Conservation (phyloP, 2,329 filamentous ascomycete species). For the Teratosphaeria pseudoeucalypti region DNA sequence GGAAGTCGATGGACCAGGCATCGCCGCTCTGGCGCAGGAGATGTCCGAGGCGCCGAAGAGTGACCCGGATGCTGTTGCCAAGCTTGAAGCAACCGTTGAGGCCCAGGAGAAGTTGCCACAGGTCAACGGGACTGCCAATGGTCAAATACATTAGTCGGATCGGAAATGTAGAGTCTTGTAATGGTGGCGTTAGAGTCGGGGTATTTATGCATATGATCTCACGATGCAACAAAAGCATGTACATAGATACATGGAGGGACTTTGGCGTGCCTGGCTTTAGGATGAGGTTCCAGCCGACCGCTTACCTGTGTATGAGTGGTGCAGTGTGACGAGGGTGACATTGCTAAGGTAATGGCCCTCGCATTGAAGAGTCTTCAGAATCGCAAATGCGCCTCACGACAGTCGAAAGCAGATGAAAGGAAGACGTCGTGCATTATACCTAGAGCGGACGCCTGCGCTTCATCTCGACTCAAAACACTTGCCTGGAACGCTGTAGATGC, state of each 20-base stretch:
- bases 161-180: background rate
- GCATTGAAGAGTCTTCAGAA: too few species aligned
- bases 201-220: background rate
- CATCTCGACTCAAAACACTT: background rate
- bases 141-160: background rate
- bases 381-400: background rate
- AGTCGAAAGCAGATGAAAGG: background rate
- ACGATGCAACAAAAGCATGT: background rate
- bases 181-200: background rate
- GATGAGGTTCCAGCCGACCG: background rate
- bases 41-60: conserved; percentile 20
- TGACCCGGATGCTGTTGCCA: conserved; percentile 22
- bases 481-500: background rate
- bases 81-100: conserved; percentile 20
- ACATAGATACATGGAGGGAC: background rate
- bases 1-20: conserved; percentile 9
- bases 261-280: background rate
- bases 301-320: too few species aligned
- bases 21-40: conserved; percentile 20
- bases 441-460: background rate
- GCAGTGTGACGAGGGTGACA: too few species aligned
- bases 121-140: background rate
- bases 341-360: too few species aligned
- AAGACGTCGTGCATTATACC: background rate
- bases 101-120: conserved; percentile 2